A percentile compares a stretch with the other conserved stretches of the same genome.
Evolutionary conservation across 495 filamentous ascomycete genomes (phyloP).

Genomic region (Polyplosphaeria fusca): DNA sequence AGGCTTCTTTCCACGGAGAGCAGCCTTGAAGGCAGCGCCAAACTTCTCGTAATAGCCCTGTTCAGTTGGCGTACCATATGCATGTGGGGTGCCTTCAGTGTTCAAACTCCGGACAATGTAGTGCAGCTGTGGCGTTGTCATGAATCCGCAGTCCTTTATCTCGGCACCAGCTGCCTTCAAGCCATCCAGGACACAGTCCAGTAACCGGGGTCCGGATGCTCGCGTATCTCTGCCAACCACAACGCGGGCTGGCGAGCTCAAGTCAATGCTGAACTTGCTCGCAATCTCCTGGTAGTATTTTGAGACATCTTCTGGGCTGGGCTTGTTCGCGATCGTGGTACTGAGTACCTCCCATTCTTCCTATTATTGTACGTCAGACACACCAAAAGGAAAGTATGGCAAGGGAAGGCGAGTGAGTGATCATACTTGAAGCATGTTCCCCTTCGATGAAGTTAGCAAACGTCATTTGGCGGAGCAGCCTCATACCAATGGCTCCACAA

Average conservation of each 20-base stretch:
- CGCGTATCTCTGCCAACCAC: conserved; percentile 91
- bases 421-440: conserved; percentile 88
- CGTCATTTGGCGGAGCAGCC: neutral
- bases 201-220: conserved; percentile 81
- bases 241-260: conserved; percentile 67
- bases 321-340: conserved; percentile 81
- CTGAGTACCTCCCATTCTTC: conserved; percentile 84
- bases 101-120: conserved; percentile 95
- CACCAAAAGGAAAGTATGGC: conserved; percentile 5
- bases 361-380: conserved; percentile 39
- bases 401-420: no score
- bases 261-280: conserved; percentile 69
- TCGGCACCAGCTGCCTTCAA: conserved; percentile 71
- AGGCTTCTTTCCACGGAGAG: conserved; percentile 67
- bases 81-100: conserved; percentile 72
- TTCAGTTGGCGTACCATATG: conserved; percentile 86
- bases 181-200: conserved; percentile 69
- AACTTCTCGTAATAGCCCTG: conserved; percentile 94
- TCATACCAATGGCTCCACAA: conserved; percentile 87
- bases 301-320: conserved; percentile 66
- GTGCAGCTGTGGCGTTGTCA: conserved; percentile 95
- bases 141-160: conserved; percentile 74
- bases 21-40: conserved; percentile 68
- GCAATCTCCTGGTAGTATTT: conserved; percentile 72
- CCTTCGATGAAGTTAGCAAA: conserved; percentile 47